Conservation (phyloP, 163 green algal species). For the Scenedesmus sp. region DNA sequence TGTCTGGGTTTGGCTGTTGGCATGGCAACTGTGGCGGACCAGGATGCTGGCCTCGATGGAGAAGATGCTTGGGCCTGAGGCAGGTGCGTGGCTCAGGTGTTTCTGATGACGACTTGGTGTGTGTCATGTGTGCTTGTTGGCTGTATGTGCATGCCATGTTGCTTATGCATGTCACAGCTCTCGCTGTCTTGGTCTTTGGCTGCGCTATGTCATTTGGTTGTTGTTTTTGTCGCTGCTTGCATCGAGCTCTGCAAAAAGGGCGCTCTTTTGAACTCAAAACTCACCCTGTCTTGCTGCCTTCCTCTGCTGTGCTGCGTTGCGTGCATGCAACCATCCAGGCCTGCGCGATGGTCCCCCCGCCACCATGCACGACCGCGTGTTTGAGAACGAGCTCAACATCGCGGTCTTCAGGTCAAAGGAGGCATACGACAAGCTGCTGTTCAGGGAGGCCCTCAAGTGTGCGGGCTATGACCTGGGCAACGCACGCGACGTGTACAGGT, state of each 20-base stretch:
- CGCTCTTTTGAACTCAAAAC: too few relatives aligned
- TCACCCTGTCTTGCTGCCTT: too few relatives aligned
- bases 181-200: too few relatives aligned
- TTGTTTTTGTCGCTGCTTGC: too few relatives aligned
- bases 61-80: slow-evolving; percentile 72
- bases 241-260: too few relatives aligned
- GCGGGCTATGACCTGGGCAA: slow-evolving; percentile 88
- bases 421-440: slow-evolving; percentile 92
- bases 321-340: slow-evolving; percentile 29
- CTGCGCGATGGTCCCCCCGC: slow-evolving; percentile 70
- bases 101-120: neutral
- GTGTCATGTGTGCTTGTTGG: too few relatives aligned
- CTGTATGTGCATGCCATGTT: too few relatives aligned
- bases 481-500: slow-evolving; percentile 93
- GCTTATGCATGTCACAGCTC: too few relatives aligned
- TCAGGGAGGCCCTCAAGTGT: slow-evolving; percentile 95
- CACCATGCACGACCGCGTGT: slow-evolving; percentile 89
- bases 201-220: too few relatives aligned
- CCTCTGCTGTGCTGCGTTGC: neutral
- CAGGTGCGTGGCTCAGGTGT: slow-evolving; percentile 1
- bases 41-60: slow-evolving; percentile 95
- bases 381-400: slow-evolving; percentile 95
- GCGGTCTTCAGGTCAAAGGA: slow-evolving; percentile 64
- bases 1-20: slow-evolving; percentile 94
- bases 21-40: slow-evolving; percentile 94